These are phyloP conservation scores for Agaricus sinodeliciosus DNA, from an alignment of 768 basidiomycete genomes.

Conservation along the genomic window DNA sequence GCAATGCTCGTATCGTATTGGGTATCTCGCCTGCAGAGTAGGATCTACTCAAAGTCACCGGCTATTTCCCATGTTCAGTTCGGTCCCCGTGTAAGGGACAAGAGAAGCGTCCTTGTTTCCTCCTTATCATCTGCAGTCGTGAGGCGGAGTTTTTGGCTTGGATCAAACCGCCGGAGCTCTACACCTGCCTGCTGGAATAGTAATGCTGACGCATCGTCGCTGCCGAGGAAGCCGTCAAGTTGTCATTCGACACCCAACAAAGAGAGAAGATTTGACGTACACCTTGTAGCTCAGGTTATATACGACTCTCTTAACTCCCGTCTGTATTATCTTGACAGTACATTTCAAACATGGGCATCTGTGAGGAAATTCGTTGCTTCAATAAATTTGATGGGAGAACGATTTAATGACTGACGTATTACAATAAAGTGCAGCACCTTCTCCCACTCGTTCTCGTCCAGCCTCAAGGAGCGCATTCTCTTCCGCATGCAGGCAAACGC, in stretches of 20 bases:
- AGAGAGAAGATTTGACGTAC: conserved; percentile 38
- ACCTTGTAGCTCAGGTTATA: conserved; percentile 96
- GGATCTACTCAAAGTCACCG: not conserved
- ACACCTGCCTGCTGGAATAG: conserved; percentile 81
- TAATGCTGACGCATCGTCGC: conserved; percentile 75
- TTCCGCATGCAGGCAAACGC: conserved; percentile 94
- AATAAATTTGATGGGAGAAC: too few relatives aligned
- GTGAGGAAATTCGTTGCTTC: not conserved
- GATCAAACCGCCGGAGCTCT: conserved; percentile 65
- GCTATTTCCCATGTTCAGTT: not conserved
- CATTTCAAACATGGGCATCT: conserved; percentile 99
- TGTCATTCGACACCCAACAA: not conserved
- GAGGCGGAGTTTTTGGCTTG: conserved; percentile 27
- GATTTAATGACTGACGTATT: conserved; percentile 68
- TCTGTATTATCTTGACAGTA: conserved; percentile 96
- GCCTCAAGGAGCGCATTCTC: conserved; percentile 96
- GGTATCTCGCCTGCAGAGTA: conserved; percentile 9
- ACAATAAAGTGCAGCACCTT: conserved; percentile 86
- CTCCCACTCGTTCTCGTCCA: conserved; percentile 83
- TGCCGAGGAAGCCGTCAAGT: conserved; percentile 21
- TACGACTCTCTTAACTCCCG: conserved; percentile 85
- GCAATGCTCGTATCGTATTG: conserved; percentile 33
- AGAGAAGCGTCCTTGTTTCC: conserved; percentile 10
- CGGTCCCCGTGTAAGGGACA: conserved; percentile 1
- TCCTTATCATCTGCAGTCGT: conserved; percentile 17